A percentile compares a stretch with the other conserved stretches of the same genome.
Conservation (phyloP, 305 asterid genomes). For the Salvia sclarea region DNA sequence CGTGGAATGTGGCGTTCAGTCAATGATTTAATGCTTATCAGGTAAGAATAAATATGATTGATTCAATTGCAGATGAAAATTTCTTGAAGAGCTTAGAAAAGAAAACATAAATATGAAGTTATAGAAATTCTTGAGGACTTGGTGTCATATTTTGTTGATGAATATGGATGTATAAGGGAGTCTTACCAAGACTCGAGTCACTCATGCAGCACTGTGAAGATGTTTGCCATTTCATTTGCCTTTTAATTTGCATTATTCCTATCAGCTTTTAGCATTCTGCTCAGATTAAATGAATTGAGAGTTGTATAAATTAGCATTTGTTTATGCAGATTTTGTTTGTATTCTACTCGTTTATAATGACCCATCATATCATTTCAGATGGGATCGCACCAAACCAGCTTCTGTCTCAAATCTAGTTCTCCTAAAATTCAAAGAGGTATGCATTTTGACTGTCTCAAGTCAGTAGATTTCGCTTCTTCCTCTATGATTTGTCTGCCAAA, state of each 20-base stretch:
- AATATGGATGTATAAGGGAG: neutral
- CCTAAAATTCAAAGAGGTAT: constrained; percentile 83
- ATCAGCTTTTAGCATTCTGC: neutral
- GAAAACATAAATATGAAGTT: neutral
- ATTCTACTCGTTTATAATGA: constrained; percentile 27
- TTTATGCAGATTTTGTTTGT: neutral
- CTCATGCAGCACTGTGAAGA: neutral
- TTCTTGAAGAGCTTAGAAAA: constrained; percentile 14
- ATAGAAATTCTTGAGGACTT: constrained; percentile 10
- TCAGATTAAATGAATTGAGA: neutral
- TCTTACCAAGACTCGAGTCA: neutral
- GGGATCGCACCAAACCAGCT: constrained; percentile 83
- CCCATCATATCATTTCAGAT: constrained; percentile 51
- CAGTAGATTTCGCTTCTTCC: neutral
- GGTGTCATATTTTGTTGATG: neutral
- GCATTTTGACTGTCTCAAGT: constrained; percentile 10
- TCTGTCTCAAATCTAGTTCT: constrained; percentile 80
- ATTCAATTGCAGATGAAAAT: constrained; percentile 1
- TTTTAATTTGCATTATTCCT: neutral
- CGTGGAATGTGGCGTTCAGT: constrained; percentile 98
- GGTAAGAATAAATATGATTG: constrained; percentile 44
- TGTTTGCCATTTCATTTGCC: neutral
- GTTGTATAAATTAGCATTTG: neutral
- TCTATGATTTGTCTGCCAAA: neutral
- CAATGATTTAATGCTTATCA: constrained; percentile 82